Conservation (phyloP, 208 protist species). For the Histomonas meleagridis region DNA sequence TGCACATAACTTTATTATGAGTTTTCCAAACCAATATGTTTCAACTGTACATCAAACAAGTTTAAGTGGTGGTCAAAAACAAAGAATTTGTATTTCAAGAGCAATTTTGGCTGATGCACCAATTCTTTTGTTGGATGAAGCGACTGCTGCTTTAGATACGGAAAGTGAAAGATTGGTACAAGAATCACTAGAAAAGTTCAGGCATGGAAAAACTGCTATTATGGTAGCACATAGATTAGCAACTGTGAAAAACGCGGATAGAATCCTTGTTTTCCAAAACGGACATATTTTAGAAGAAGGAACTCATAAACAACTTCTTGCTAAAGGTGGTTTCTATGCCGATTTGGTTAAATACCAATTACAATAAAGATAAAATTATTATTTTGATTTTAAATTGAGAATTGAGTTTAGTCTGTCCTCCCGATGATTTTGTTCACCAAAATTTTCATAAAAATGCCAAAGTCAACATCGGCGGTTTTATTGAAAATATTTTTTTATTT, state of each 20-base stretch:
- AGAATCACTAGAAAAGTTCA: background rate
- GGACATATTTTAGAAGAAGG: background rate
- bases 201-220: slow-evolving; percentile 16
- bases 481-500: too few relatives aligned
- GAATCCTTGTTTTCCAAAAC: slow-evolving; percentile 5
- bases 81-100: slow-evolving; percentile 36
- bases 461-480: too few relatives aligned
- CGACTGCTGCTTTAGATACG: slow-evolving; percentile 9
- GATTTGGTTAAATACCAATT: background rate
- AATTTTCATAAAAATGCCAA: too few relatives aligned
- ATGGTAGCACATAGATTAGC: slow-evolving; percentile 4
- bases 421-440: too few relatives aligned
- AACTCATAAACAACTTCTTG: background rate
- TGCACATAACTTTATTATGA: slow-evolving; percentile 52
- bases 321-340: background rate
- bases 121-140: slow-evolving; percentile 19
- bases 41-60: slow-evolving; percentile 34
- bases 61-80: background rate
- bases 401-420: too few relatives aligned
- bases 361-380: too few relatives aligned
- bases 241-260: background rate
- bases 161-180: background rate
- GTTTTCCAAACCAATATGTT: slow-evolving; percentile 40
- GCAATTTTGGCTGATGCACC: background rate
- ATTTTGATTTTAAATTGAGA: too few relatives aligned